phyloP scores from a whole-genome alignment of 2,329 filamentous ascomycete species.

The Pyrenophora seminiperda region DNA sequence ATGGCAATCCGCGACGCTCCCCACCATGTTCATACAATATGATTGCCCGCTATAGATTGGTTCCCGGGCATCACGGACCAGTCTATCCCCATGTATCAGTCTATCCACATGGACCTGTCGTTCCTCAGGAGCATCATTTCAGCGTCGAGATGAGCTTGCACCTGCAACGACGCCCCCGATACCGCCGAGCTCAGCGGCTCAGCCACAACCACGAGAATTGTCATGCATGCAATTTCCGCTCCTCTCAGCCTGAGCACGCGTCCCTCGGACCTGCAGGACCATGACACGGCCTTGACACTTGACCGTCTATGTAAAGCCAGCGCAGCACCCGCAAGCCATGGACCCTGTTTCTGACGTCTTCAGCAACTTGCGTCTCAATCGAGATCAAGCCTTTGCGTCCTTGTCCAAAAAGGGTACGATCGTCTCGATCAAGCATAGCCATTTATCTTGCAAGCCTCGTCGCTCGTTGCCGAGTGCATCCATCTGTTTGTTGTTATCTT shows the following conservation, averaged over 20 bases:
- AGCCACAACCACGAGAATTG: slow-evolving; percentile 17
- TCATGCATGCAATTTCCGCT: slow-evolving; percentile 19
- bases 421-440: slow-evolving; percentile 13
- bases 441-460: slow-evolving; percentile 9
- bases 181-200: slow-evolving; percentile 14
- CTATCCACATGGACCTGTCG: slow-evolving; percentile 9
- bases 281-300: slow-evolving; percentile 15
- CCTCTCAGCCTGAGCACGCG: slow-evolving; percentile 16
- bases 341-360: slow-evolving; percentile 15
- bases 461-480: slow-evolving; percentile 4
- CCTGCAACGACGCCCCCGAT: slow-evolving; percentile 10
- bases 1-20: slow-evolving; percentile 17
- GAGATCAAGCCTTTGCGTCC: slow-evolving; percentile 11
- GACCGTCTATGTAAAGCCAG: slow-evolving; percentile 20
- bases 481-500: slow-evolving; percentile 1
- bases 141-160: neutral
- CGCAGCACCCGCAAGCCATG: slow-evolving; percentile 21
- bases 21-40: slow-evolving; percentile 15
- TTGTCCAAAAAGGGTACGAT: slow-evolving; percentile 8
- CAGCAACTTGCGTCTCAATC: slow-evolving; percentile 16
- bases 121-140: slow-evolving; percentile 1
- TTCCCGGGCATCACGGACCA: slow-evolving; percentile 11
- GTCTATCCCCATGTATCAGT: slow-evolving; percentile 12
- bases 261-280: slow-evolving; percentile 22
- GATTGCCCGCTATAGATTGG: slow-evolving; percentile 18